Base-by-base conservation (phyloP, 768 basidiomycete genomes). In the Leccinum variicolor region DNA sequence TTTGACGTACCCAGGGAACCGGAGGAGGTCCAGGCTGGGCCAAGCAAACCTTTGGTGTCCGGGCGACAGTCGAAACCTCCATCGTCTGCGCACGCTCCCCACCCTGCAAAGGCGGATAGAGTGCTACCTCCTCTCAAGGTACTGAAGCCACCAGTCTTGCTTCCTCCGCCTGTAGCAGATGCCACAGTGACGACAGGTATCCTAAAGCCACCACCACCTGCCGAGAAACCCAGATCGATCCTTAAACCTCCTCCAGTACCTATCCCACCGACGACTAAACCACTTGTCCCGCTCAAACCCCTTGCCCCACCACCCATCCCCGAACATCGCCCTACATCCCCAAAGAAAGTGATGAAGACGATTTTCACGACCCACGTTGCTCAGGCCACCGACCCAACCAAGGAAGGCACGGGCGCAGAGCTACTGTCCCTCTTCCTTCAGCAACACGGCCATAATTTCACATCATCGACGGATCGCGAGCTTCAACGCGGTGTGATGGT, bases 291-390 rank as follows among this genome's bases (percentile, higher is more conserved):
- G 19, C 62, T 74, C 43, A 69, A 67, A 50, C 56, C 66, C 15
- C 66, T 68, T 11, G 66, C 64, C 28, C 72, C 68, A 6, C 77
- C 77, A 6, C 64, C 66, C 7, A 50, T 64, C 41, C 67, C 64
- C 2, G 52, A 57, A 13, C 48, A 21, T 5, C 61, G 53, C 31
- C 64, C 64, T 0, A 25, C 62, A 8, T 59, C 69, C 2, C 63
- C 70, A 4, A 63, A 73, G 36, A 77, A 79, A 56, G 67, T 70
- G 6, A 62, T 82, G 64, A 77, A 74, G 47, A 79, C 83, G 7
- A 80, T 86, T 29, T 77, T 76, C 1, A 80, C 76, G 15, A 84
- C 83, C 6, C 68, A 71, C n/a, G 69, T 86, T 15, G 83, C 84
- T 1, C 74, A 72, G 14, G 77, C 81, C 21, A 83, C 76, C 13